phyloP scores from a whole-genome alignment of 805 yeast species.

The Yamadazyma sp. region DNA sequence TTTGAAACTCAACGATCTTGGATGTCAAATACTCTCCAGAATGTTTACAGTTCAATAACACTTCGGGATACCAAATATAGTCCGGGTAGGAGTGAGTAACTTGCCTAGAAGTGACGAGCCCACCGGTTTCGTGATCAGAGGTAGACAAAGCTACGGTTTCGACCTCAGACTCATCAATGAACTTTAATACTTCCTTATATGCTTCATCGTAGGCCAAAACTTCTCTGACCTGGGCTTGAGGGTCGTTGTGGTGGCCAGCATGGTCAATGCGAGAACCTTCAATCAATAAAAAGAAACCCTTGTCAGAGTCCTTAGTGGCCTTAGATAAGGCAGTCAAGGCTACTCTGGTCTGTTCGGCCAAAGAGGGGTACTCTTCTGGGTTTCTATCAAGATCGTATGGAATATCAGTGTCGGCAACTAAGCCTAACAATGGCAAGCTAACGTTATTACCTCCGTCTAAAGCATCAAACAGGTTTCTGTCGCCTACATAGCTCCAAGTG shows the following conservation, averaged over 20 bases:
- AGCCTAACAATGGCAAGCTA: slow-evolving; percentile 69
- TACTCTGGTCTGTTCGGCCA: slow-evolving; percentile 72
- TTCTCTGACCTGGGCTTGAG: slow-evolving; percentile 90
- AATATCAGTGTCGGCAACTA: slow-evolving; percentile 72
- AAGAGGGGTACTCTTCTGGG: slow-evolving; percentile 60
- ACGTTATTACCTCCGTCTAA: slow-evolving; percentile 58
- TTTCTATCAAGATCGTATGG: slow-evolving; percentile 84
- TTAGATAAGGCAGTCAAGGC: slow-evolving; percentile 67
- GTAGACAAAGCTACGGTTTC: slow-evolving; percentile 82
- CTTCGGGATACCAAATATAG: slow-evolving; percentile 81
- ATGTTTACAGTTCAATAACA: slow-evolving; percentile 61
- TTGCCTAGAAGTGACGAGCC: slow-evolving; percentile 81
- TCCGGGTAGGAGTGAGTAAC: slow-evolving; percentile 69
- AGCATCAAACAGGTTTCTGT: slow-evolving; percentile 57
- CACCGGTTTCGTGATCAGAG: slow-evolving; percentile 95
- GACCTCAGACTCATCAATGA: slow-evolving; percentile 61
- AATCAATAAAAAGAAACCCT: slow-evolving; percentile 81
- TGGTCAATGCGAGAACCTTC: slow-evolving; percentile 95
- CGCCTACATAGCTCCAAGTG: slow-evolving; percentile 58
- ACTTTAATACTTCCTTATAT: slow-evolving; percentile 67
- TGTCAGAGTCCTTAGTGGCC: slow-evolving; percentile 68
- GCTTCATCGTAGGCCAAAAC: slow-evolving; percentile 85
- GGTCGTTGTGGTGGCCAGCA: slow-evolving; percentile 91
- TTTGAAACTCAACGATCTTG: slow-evolving; percentile 36
- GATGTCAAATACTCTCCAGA: slow-evolving; percentile 69